Evolutionary conservation across 2,329 filamentous ascomycete species (phyloP).

Genomic region (Aspergillus sojae): DNA sequence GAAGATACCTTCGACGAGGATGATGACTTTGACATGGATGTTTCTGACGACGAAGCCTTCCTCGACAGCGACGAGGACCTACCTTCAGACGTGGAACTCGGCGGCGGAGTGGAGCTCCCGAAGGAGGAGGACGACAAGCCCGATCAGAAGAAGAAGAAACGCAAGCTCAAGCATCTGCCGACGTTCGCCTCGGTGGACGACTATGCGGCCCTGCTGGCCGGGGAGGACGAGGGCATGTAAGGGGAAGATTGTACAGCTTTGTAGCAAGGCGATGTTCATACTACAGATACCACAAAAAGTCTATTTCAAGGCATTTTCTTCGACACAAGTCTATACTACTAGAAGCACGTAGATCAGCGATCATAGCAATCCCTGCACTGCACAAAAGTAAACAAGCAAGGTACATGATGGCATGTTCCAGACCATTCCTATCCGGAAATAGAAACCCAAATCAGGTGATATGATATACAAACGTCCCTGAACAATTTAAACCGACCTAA

Average conservation of each 20-base stretch:
- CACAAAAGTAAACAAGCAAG: neutral
- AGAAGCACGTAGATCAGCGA: neutral
- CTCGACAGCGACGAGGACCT: constrained; percentile 58
- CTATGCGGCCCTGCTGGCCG: constrained; percentile 81
- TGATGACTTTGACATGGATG: constrained; percentile 55
- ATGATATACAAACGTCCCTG: neutral
- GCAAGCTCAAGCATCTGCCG: constrained; percentile 84
- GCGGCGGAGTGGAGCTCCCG: constrained; percentile 44
- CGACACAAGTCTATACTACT: neutral
- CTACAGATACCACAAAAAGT: constrained; percentile 24
- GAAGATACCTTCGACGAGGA: constrained; percentile 51
- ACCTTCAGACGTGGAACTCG: constrained; percentile 52
- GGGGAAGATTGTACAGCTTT: neutral
- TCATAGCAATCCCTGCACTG: neutral
- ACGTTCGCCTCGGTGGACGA: constrained; percentile 93
- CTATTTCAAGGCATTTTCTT: neutral
- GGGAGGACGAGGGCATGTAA: constrained; percentile 61
- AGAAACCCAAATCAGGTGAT: neutral
- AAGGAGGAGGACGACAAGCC: constrained; percentile 46
- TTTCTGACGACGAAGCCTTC: constrained; percentile 50
- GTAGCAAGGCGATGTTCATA: constrained; percentile 9
- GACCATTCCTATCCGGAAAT: neutral
- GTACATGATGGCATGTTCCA: neutral
- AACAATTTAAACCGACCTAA: neutral
- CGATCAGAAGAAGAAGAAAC: constrained; percentile 68